Evolutionary conservation across 768 basidiomycete species (phyloP).

Genomic region (Lactifluus echinatus): DNA sequence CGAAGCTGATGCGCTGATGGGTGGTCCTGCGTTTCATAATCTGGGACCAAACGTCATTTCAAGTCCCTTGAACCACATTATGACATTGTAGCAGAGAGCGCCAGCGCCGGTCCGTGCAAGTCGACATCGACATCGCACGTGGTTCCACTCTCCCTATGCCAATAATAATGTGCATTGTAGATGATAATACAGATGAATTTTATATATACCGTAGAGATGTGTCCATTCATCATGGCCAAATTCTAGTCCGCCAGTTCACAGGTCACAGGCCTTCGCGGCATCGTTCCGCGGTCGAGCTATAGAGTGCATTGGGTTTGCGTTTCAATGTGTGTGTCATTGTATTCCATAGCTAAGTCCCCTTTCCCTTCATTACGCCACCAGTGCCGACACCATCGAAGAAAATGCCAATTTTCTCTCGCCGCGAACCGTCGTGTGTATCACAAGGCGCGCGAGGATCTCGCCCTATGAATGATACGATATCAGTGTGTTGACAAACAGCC

Average conservation of each 20-base stretch:
- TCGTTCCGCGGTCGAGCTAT: too few relatives aligned
- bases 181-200: not conserved
- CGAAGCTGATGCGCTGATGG: too few relatives aligned
- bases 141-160: too few relatives aligned
- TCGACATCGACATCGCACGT: too few relatives aligned
- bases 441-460: conserved; percentile 70
- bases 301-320: too few relatives aligned
- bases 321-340: not conserved
- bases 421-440: conserved; percentile 49
- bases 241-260: too few relatives aligned
- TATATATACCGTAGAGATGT: not conserved
- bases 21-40: too few relatives aligned
- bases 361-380: not conserved
- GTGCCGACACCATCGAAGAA: not conserved
- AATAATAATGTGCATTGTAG: not conserved
- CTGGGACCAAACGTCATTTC: too few relatives aligned
- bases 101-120: too few relatives aligned
- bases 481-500: not conserved
- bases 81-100: too few relatives aligned
- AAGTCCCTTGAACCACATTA: too few relatives aligned
- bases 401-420: not conserved
- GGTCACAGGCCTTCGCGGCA: too few relatives aligned
- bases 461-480: conserved; percentile 36
- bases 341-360: not conserved
- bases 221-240: not conserved